Evolutionary conservation across 2,329 filamentous ascomycete genomes (phyloP), one percentile per base, ranked within the genome.

Genomic region (Chaetomium olivaceum): DNA sequence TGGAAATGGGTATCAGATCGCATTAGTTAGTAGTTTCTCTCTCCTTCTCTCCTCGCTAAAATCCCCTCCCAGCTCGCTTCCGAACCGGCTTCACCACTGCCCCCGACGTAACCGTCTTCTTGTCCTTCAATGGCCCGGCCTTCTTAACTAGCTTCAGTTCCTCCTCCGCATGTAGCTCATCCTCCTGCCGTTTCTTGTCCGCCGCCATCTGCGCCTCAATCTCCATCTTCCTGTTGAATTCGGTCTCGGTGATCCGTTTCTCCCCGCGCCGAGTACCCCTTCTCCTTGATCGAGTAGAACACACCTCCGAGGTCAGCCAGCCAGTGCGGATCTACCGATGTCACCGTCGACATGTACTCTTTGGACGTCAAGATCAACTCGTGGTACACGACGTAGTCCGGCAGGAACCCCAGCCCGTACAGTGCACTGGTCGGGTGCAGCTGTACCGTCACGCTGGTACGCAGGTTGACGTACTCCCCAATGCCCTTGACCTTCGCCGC

Each of bases 311-410:
- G 83, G 76, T 99, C 95, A 7, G 95, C 95, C 50, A 99, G 86
- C 95, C 95, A 99, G 76, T 96, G 92, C 61, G 95, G 94, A 76
- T 99, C 95, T 1, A 99, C 95, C 1, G 92, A 88, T 4, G 95
- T 99, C 11, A 99, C 95, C 4, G 92, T 97, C 3, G 92, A 96
- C 88, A 99, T 97, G 81, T 98, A 99, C 76, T 98, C 95, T 76
- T 97, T 97, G 64, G 89, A 92, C 0, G 95, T 99, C 67, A 99
- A 87, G 72, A 99, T 97, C 65, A 99, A 86, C 78, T 99, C 95
- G 81, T 99, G 95, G 78, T 99, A 99, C 51, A 99, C 89, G 61
- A 99, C 92, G 74, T 98, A 98, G 76, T 99, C 95, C 1, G 96
- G 95, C 27, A 97, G 86, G 77, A 97, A 96, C 4, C 95, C 95